phyloP scores from a whole-genome alignment of 768 basidiomycete genomes.

The Leucocoprinus birnbaumii region DNA sequence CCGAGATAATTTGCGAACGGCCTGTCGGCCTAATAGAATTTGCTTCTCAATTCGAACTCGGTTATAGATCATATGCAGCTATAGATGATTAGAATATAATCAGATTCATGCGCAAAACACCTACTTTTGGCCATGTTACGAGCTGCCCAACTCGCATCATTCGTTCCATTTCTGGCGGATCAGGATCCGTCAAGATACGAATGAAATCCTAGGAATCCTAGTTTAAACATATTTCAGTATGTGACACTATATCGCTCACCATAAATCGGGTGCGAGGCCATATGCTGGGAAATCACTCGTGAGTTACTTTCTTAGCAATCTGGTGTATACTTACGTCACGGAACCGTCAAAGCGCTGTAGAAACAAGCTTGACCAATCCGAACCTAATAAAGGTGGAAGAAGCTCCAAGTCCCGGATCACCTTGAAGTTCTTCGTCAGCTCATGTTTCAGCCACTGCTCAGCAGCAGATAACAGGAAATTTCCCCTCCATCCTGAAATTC shows the following conservation, averaged over 20 bases:
- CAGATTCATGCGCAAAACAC: conserved; percentile 3
- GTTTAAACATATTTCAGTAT: not conserved
- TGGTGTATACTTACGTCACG: conserved; percentile 64
- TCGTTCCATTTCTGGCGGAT: conserved; percentile 71
- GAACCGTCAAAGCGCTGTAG: conserved; percentile 89
- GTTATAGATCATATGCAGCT: conserved; percentile 95
- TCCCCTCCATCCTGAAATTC: conserved; percentile 79
- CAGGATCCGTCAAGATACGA: conserved; percentile 80
- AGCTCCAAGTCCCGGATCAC: conserved; percentile 97
- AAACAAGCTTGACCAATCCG: conserved; percentile 96
- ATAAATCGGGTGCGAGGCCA: conserved; percentile 81
- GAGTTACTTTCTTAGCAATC: not conserved
- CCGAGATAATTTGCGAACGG: conserved; percentile 57
- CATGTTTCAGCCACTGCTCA: conserved; percentile 94
- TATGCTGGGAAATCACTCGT: conserved; percentile 44
- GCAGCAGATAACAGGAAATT: conserved; percentile 90
- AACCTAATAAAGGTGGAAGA: conserved; percentile 88
- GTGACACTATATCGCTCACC: conserved; percentile 40
- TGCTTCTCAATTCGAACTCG: conserved; percentile 82
- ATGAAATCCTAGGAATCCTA: conserved; percentile 67
- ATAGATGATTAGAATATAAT: conserved; percentile 5
- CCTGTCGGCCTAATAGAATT: conserved; percentile 75
- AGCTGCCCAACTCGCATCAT: conserved; percentile 87
- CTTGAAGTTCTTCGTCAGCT: conserved; percentile 96
- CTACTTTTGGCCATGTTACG: conserved; percentile 97